Evolutionary conservation across 371 early-diverging fungal genomes (phyloP).

Genomic region (Blakeslea trispora): DNA sequence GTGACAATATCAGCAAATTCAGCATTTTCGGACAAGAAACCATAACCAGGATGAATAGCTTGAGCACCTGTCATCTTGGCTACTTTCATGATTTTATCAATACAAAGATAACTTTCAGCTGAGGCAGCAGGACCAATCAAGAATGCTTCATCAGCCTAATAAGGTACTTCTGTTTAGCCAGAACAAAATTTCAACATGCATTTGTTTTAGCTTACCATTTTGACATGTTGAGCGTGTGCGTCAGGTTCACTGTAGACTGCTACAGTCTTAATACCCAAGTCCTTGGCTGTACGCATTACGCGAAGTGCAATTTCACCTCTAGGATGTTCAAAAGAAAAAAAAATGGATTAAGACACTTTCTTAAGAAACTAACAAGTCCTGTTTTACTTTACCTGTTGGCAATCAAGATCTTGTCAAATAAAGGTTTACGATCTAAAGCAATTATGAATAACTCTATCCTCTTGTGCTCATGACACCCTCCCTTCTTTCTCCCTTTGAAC

Average conservation of each 20-base stretch:
- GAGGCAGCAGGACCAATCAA: slow-evolving; percentile 89
- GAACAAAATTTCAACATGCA: neutral
- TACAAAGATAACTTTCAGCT: slow-evolving; percentile 83
- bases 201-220: slow-evolving; percentile 53
- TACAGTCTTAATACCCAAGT: slow-evolving; percentile 93
- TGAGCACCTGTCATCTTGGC: slow-evolving; percentile 84
- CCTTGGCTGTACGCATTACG: slow-evolving; percentile 83
- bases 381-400: slow-evolving; percentile 68
- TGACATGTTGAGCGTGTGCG: slow-evolving; percentile 77
- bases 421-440: slow-evolving; percentile 60
- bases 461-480: too few species aligned
- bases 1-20: slow-evolving; percentile 82
- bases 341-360: slow-evolving; percentile 2
- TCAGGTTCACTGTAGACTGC: slow-evolving; percentile 96
- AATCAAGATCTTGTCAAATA: slow-evolving; percentile 86
- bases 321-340: neutral
- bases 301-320: slow-evolving; percentile 92
- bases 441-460: neutral
- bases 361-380: neutral
- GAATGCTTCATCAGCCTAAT: slow-evolving; percentile 91
- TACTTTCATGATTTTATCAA: slow-evolving; percentile 83
- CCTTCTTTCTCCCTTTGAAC: neutral
- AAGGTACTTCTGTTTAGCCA: too few species aligned
- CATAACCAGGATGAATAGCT: slow-evolving; percentile 96
- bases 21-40: slow-evolving; percentile 96